Evolutionary conservation across 2,329 filamentous ascomycete species (phyloP), one percentile per base, ranked within the genome.

Genomic region (Elsinoe necatrix): DNA sequence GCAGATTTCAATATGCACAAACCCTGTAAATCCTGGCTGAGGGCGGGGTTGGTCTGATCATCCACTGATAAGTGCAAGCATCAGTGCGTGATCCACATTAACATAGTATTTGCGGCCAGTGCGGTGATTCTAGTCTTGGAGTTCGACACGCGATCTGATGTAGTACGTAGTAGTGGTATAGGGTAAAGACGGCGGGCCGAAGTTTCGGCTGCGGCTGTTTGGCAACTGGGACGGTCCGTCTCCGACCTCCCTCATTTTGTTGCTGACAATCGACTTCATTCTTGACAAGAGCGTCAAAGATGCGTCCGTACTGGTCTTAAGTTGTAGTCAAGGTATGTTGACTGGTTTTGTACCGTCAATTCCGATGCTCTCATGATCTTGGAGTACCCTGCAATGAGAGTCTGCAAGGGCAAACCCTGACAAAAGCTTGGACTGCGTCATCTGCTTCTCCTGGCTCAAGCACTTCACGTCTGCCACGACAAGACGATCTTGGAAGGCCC

Each of bases 391-490:
- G 16, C 39, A 16, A 42, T 2, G 27, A 4, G 9, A 29, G 4
- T 4, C 27, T 9, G 9, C 27, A 4, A 9, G 12, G 12, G 9
- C n/a, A 8, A 25, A 45, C 41, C 41, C 41, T 45, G 41, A 45
- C 20, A 11, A 45, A 45, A 23, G 41, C 41, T 45, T 45, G 41
- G 41, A 45, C 41, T 45, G 41, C 41, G 41, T 45, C 41, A 45
- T 45, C 12, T 9, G 3, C 21, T 14, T 14, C 41, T 20, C 20
- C 41, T 25, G 3, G 20, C 18, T 9, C 11, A 45, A n/a, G 12
- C 41, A 45, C 16, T 25, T 31, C 27, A 21, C 16, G 29, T 34
- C 27, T 50, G 25, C 45, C n/a, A 34, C 18, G 25, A 50, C 23
- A 9, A 3, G 16, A 8, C n/a, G 4, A 12, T 34, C 45, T 50